Conservation (phyloP, 2,329 filamentous ascomycete species). For the Sphaerostilbella broomeana region DNA sequence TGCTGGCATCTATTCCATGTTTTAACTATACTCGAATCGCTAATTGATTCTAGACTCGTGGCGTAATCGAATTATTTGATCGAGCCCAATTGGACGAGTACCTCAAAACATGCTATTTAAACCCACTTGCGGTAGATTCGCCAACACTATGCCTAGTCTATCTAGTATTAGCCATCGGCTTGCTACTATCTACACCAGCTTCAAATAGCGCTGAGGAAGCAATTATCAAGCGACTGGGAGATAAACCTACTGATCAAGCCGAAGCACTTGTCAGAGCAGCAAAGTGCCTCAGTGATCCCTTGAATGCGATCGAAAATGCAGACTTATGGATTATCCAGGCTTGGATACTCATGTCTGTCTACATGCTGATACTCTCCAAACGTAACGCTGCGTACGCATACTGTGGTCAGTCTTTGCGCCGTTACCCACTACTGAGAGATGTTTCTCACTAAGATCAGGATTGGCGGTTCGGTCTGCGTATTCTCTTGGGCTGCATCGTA, state of each 20-base stretch:
- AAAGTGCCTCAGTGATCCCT: constrained; percentile 41
- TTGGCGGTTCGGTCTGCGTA: constrained; percentile 59
- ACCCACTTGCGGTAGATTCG: constrained; percentile 43
- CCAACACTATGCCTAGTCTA: constrained; percentile 54
- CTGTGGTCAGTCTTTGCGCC: constrained; percentile 38
- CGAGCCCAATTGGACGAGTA: constrained; percentile 40
- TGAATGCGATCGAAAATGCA: constrained; percentile 50
- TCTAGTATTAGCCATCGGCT: constrained; percentile 56
- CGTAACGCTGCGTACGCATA: constrained; percentile 58
- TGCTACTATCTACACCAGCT: constrained; percentile 50
- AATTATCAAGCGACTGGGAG: constrained; percentile 45
- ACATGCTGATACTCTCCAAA: constrained; percentile 55
- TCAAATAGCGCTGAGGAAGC: constrained; percentile 42
- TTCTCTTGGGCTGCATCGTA: constrained; percentile 55
- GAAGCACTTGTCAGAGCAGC: constrained; percentile 58
- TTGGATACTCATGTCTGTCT: constrained; percentile 56
- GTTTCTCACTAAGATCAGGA: constrained; percentile 31
- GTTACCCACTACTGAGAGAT: neutral
- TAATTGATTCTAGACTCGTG: constrained; percentile 41
- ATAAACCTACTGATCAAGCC: constrained; percentile 44
- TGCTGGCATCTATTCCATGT: constrained; percentile 12
- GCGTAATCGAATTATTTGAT: constrained; percentile 55
- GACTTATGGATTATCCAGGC: constrained; percentile 61
- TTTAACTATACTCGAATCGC: constrained; percentile 2
- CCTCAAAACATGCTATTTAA: constrained; percentile 47